These are phyloP conservation scores for Pinus albicaulis DNA, from an alignment of 75 land plant genomes.

Conservation along the genomic window DNA sequence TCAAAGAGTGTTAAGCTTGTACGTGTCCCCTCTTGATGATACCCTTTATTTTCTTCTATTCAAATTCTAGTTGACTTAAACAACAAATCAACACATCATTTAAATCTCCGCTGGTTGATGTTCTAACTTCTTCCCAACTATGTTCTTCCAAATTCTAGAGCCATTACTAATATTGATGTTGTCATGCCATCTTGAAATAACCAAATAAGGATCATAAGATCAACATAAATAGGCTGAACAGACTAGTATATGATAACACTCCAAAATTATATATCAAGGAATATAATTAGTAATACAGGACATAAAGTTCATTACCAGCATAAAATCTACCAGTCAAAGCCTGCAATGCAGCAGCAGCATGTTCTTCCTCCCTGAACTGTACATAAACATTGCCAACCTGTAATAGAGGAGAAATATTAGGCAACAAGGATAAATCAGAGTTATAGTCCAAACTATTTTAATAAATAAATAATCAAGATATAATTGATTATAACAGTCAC, in stretches of 20 bases:
- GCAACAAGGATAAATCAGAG: neutral
- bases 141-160: neutral
- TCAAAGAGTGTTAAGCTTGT: neutral
- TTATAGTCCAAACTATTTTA: neutral
- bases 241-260: neutral
- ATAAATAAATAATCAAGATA: too few relatives aligned
- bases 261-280: neutral
- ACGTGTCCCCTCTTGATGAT: neutral
- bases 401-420: too few relatives aligned
- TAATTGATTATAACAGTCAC: slow-evolving; percentile 7
- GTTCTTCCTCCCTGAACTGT: slow-evolving; percentile 62
- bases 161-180: neutral
- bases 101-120: too few relatives aligned
- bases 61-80: too few relatives aligned
- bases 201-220: neutral
- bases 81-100: too few relatives aligned
- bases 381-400: slow-evolving; percentile 62
- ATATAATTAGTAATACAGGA: neutral
- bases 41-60: neutral
- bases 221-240: neutral
- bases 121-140: too few relatives aligned
- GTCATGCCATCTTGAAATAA: neutral
- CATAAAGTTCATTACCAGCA: slow-evolving; percentile 36
- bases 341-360: slow-evolving; percentile 61
- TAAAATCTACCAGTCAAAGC: slow-evolving; percentile 63